Evolutionary conservation across 2,329 filamentous ascomycete species (phyloP), one percentile per base, ranked within the genome.

Genomic region (Aspergillus flavus): DNA sequence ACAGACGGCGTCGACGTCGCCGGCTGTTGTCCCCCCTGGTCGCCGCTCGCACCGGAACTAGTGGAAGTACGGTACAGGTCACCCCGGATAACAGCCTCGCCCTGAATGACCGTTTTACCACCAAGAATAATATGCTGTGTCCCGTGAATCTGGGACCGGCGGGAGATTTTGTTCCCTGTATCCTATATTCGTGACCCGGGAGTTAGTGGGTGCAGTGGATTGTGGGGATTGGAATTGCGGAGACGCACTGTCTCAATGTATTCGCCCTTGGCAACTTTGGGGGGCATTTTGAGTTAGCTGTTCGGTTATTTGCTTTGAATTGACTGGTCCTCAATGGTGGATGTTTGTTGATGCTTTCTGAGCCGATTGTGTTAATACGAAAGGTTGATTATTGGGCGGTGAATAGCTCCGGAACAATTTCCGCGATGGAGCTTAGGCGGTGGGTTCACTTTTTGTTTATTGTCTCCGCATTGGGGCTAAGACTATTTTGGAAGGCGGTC

Each of bases 91-190:
- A 95, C 93, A 71, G 93, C 94, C 75, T 97, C 94, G 66, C 93
- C 91, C 84, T 97, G 93, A 74, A 99, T 96, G 66, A 98, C 93
- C 0, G 94, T 96, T 80, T 93, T 96, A 67, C 95, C 95, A 70
- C 93, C 95, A 2, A 99, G 90, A 79, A 97, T 97, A 80, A 99
- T 98, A 81, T 98, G 96, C 71, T 96, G 93, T 26, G 94, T 97
- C 72, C 95, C 95, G 73, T 96, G 91, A 71, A 99, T 92, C 75
- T 91, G 89, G 66, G 93, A 92, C 70, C 93, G 93, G 69, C 95
- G 92, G 45, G 94, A 94, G 73, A 99, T 95, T 82, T 98, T 98
- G 86, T 99, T 99, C 69, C 95, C 95, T 3, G 94, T 97, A 81
- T 98, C 94, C 94, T 96, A 70, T 48, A 21, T 48, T 57, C 10